Percentiles rank a stretch among this genome's conserved stretches.
These are phyloP conservation scores for Dimocarpus longan DNA, from an alignment of 345 rosid species.

Conservation along the genomic window DNA sequence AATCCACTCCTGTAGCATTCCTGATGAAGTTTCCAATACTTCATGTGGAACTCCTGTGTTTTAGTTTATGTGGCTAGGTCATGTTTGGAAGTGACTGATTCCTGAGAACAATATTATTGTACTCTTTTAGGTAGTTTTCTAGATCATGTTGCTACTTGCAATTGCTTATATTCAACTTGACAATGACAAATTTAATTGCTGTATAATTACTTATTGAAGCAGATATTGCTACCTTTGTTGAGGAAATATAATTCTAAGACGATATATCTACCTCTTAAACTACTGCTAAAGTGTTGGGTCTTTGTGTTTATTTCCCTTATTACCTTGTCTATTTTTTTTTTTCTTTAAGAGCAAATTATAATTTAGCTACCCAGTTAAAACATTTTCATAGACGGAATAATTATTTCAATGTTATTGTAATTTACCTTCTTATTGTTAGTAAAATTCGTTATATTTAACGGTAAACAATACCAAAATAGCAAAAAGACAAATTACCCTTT, in stretches of 20 bases:
- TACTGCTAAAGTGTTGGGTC: neutral
- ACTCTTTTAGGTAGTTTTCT: conserved; percentile 15
- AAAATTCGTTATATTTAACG: too few relatives aligned
- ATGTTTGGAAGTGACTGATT: neutral
- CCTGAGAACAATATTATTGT: conserved; percentile 15
- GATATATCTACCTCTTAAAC: neutral
- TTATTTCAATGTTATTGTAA: too few relatives aligned
- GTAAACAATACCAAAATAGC: too few relatives aligned
- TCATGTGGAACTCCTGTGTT: conserved; percentile 14
- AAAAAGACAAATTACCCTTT: too few relatives aligned
- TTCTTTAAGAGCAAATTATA: too few relatives aligned
- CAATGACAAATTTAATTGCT: neutral
- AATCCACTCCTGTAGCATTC: conserved; percentile 14
- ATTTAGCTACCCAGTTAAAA: too few relatives aligned
- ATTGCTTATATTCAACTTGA: conserved; percentile 9
- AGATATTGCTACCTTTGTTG: neutral
- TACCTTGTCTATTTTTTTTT: too few relatives aligned
- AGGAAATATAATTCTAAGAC: neutral
- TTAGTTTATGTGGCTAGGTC: neutral
- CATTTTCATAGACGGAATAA: too few relatives aligned
- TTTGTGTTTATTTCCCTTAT: neutral
- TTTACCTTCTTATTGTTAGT: too few relatives aligned
- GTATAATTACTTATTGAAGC: conserved; percentile 8
- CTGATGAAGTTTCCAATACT: conserved; percentile 10
- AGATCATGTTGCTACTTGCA: conserved; percentile 13